Base-by-base conservation (phyloP, 768 basidiomycete species). In the Kwoniella europaea region DNA sequence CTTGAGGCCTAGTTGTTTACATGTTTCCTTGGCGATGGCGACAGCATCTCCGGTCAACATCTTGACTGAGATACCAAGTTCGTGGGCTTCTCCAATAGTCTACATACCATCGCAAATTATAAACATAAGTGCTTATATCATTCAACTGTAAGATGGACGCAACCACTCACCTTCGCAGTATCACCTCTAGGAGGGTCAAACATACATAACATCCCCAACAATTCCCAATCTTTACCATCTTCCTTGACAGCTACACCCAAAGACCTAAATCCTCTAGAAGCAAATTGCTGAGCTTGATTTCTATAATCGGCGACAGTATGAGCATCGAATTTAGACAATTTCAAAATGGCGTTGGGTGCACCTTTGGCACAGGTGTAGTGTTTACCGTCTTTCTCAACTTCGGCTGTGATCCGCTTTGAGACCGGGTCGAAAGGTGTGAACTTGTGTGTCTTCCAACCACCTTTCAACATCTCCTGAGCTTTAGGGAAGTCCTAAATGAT, bases 41-140 rank as follows among this genome's bases (percentile, higher is more conserved):
- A 87, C 86, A 44, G 86, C 86, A 71, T 87, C 86, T 55, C 86
- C 86, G 13, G 87, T 87, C 16, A 87, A 82, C 87, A 87, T 87
- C 84, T 87, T 87, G 67, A 87, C 83, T 62, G 82, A 80, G 64
- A 87, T 84, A 12, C 86, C 86, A 50, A 87, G 83, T 18, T 82
- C 73, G 46, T 79, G 79, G 10, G 86, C 87, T 75, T 86, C 87
- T 9, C 77, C 79, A 67, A 87, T 85, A 5, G 86, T 87, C 78
- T 85, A 27, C 13, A 12, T 7, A 16, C 22, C 27, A 29, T 44
- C 6, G 44, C 12, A 66, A 52, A 20, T 35, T 41, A 57, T 35
- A 6, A 60, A 50, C 22, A 43, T 13, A 0, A 52, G 41, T 20
- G 54, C 27, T 60, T 6, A 20, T 2, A 16, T 13, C 15, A 24